phyloP scores from a whole-genome alignment of 371 early-diverging fungal genomes.

The Haplosporangium sp. region DNA sequence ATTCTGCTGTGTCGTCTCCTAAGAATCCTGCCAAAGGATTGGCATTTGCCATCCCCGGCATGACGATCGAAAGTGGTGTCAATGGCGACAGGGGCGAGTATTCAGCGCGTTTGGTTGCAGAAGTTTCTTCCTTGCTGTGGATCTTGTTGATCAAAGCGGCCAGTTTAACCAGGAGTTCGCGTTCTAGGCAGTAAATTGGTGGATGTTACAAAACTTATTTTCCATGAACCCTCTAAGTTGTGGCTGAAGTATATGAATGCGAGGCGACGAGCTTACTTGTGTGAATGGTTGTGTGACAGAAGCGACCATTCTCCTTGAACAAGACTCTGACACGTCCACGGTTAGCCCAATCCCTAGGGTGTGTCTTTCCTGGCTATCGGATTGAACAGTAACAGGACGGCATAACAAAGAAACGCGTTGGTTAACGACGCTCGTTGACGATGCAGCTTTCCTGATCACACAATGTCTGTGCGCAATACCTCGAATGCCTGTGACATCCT shows the following conservation, averaged over 20 bases:
- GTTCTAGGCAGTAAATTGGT: slow-evolving; percentile 10
- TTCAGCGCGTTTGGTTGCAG: slow-evolving; percentile 28
- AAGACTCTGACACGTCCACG: slow-evolving; percentile 68
- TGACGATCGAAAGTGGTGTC: slow-evolving; percentile 45
- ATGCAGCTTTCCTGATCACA: too few species aligned
- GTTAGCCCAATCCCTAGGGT: slow-evolving; percentile 72
- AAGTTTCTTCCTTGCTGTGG: slow-evolving; percentile 36
- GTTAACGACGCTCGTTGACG: too few species aligned
- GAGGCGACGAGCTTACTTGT: slow-evolving; percentile 18
- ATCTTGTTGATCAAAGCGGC: slow-evolving; percentile 41
- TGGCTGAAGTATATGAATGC: neutral
- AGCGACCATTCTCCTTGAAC: slow-evolving; percentile 57
- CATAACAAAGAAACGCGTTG: too few species aligned
- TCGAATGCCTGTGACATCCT: slow-evolving; percentile 71
- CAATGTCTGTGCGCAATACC: slow-evolving; percentile 25
- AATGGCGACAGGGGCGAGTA: slow-evolving; percentile 48
- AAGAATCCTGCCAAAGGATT: slow-evolving; percentile 43
- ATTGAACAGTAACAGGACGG: too few species aligned
- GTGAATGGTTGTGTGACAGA: slow-evolving; percentile 45
- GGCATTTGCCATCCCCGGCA: slow-evolving; percentile 44
- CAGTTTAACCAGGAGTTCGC: slow-evolving; percentile 33
- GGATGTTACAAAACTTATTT: neutral
- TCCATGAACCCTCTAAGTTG: neutral
- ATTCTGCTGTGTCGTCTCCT: slow-evolving; percentile 30
- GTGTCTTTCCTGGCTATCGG: slow-evolving; percentile 58